Conservation (phyloP, 23 red algal species). For the Gracilaria vermiculophylla region DNA sequence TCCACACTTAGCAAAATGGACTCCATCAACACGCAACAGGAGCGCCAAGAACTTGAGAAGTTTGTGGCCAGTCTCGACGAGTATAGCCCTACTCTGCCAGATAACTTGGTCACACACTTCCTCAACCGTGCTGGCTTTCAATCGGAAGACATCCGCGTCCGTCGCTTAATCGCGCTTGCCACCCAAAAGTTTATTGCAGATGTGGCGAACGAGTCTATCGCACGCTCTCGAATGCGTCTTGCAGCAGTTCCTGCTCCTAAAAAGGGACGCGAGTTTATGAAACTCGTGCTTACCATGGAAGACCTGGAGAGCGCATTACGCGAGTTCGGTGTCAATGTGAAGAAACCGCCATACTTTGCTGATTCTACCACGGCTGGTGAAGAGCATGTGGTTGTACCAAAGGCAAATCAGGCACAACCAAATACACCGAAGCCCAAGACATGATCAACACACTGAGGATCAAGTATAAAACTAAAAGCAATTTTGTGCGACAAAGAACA, state of each 20-base stretch:
- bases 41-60: slow-evolving; percentile 65
- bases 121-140: slow-evolving; percentile 81
- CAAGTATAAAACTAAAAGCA: background rate
- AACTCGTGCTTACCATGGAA: slow-evolving; percentile 63
- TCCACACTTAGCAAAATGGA: background rate
- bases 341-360: slow-evolving; percentile 93
- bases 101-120: slow-evolving; percentile 78
- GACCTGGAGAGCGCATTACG: slow-evolving; percentile 80
- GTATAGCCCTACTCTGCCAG: slow-evolving; percentile 86
- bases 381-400: background rate
- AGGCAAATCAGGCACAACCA: slow-evolving; percentile 17
- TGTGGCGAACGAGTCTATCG: slow-evolving; percentile 88
- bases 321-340: slow-evolving; percentile 82
- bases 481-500: background rate
- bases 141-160: slow-evolving; percentile 74
- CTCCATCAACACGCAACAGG: background rate
- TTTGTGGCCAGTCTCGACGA: slow-evolving; percentile 76
- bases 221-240: slow-evolving; percentile 66
- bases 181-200: slow-evolving; percentile 99
- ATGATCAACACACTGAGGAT: background rate
- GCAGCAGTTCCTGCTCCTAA: slow-evolving; percentile 28
- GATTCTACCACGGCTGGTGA: slow-evolving; percentile 60
- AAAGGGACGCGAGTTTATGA: slow-evolving; percentile 40
- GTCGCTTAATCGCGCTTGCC: slow-evolving; percentile 89
- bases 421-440: slow-evolving; percentile 2